Evolutionary conservation across 164 flowering plant genomes (phyloP).

Genomic region (Berberis vulgaris): DNA sequence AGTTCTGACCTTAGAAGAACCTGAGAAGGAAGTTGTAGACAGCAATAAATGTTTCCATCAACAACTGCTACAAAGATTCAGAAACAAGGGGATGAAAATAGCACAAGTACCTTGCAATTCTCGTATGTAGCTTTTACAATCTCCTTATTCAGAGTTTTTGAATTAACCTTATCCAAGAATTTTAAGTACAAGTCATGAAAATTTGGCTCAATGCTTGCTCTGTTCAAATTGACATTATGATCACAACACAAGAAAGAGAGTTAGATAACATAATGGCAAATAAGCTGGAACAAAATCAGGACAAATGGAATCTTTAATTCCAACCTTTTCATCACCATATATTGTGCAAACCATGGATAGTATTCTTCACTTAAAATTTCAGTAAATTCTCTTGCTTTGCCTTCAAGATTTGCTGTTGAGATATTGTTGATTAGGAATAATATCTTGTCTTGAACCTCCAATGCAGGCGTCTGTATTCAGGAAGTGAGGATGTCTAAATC

Average conservation of each 20-base stretch:
- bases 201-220: constrained; percentile 97
- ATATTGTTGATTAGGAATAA: constrained; percentile 83
- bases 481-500: background rate
- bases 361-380: constrained; percentile 73
- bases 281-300: background rate
- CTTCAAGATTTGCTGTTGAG: constrained; percentile 64
- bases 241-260: constrained; percentile 1
- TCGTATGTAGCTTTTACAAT: constrained; percentile 83
- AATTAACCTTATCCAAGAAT: constrained; percentile 79
- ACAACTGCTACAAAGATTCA: background rate
- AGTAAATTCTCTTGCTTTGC: constrained; percentile 74
- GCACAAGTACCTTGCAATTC: constrained; percentile 79
- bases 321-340: constrained; percentile 98
- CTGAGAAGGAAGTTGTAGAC: background rate
- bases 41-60: background rate
- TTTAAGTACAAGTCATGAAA: constrained; percentile 96
- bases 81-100: background rate
- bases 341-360: constrained; percentile 95
- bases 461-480: constrained; percentile 64
- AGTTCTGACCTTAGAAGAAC: too few relatives aligned
- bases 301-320: constrained; percentile 1
- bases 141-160: constrained; percentile 64
- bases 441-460: constrained; percentile 87
- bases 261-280: background rate
- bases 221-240: constrained; percentile 19